Evolutionary conservation across 2,329 filamentous ascomycete species (phyloP), one percentile per base, ranked within the genome.

Genomic region (Colletotrichum godetiae): DNA sequence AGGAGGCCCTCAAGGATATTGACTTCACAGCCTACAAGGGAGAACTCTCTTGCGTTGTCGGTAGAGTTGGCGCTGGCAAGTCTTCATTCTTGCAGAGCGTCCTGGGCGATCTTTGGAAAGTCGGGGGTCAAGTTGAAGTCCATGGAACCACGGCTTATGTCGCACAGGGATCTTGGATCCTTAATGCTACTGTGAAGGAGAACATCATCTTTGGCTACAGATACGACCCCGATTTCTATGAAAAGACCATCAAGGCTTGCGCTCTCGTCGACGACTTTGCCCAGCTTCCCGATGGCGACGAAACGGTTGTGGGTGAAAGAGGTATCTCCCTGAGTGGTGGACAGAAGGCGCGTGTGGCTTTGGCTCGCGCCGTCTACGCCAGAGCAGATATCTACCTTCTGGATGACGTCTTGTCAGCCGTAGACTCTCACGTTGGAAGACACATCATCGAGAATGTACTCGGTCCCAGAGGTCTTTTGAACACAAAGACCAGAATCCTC

Each of bases 151-250:
- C 95, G 53, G 97, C 97, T 1, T 99, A 98, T 81, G 97, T 97
- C 72, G 94, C 95, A 19, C 97, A 99, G 82, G 92, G 94, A 78
- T 88, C 95, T 24, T 99, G 97, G 97, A 94, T 99, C 65, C 96
- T 98, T 92, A 99, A 99, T 80, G 97, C 97, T 10, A 97, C 94
- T 35, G 95, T 99, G 69, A 94, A 95, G 78, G 97, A 99, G 80
- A 99, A 99, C 80, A 98, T 99, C 77, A 88, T 98, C 5, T 99
- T 99, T 79, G 97, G 97, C 1, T 95, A 99, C 83, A 92, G 94
- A 59, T 98, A 94, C 87, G 96, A 99, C 82, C 92, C 95, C 5
- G 89, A 92, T 35, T 99, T 99, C 83, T 99, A 99, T 84, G 94
- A 98, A 68, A 92, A 94, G 79, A 98, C 96, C 0, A 88, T 99